These are phyloP conservation scores for Penicillium glabrum DNA, from an alignment of 2,329 filamentous ascomycete genomes.

Conservation along the genomic window DNA sequence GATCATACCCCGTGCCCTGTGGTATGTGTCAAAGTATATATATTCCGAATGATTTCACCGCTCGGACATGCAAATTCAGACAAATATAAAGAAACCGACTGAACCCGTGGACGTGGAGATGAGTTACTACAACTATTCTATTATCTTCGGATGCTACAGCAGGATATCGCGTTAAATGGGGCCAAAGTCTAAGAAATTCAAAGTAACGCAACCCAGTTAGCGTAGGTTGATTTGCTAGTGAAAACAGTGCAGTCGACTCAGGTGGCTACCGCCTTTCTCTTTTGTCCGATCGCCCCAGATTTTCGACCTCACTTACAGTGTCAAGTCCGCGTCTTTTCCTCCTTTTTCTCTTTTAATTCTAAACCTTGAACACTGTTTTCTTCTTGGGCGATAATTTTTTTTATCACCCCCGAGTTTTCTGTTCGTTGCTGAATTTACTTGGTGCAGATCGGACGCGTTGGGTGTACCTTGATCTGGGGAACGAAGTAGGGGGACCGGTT, in stretches of 20 bases:
- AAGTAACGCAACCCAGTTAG: too few species aligned
- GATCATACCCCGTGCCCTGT: not conserved
- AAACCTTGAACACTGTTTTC: not conserved
- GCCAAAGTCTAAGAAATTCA: too few species aligned
- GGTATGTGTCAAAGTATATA: not conserved
- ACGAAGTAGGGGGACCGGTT: conserved; percentile 18
- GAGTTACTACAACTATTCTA: too few species aligned
- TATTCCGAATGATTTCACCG: not conserved
- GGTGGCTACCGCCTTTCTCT: not conserved
- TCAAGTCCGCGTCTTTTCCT: not conserved
- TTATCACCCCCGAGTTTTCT: not conserved
- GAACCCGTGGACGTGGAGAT: too few species aligned
- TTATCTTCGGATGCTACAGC: too few species aligned
- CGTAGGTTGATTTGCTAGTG: too few species aligned
- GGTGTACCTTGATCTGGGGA: not conserved
- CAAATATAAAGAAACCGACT: too few species aligned
- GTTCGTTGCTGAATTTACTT: not conserved
- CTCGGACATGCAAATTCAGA: too few species aligned
- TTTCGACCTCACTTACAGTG: not conserved
- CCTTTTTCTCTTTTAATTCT: not conserved
- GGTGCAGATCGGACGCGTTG: not conserved
- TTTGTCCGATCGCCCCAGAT: not conserved
- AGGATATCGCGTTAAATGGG: too few species aligned
- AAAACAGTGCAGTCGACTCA: not conserved
- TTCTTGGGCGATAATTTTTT: not conserved